phyloP scores from a whole-genome alignment of 2,329 filamentous ascomycete species.

The Monosporascus sp. region DNA sequence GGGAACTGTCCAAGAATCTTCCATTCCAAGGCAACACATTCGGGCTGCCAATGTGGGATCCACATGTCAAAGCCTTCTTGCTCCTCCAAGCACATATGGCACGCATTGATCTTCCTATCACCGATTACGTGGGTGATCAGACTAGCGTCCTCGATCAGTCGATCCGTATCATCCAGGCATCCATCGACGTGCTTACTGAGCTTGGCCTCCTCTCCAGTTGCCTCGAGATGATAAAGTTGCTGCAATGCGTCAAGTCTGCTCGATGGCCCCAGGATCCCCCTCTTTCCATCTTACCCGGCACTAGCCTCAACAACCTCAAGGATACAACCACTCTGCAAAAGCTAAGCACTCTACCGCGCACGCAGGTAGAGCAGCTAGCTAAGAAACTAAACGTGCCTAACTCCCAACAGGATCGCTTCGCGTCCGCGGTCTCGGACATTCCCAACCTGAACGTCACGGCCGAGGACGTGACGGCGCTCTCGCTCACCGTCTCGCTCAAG shows the following conservation, averaged over 20 bases:
- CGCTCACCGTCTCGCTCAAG: slow-evolving; percentile 58
- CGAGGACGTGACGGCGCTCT: slow-evolving; percentile 54
- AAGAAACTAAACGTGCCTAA: slow-evolving; percentile 46
- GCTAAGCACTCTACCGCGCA: slow-evolving; percentile 20
- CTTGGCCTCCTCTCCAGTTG: slow-evolving; percentile 76
- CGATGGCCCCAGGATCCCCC: slow-evolving; percentile 84
- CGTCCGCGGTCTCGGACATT: slow-evolving; percentile 58
- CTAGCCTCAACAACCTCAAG: slow-evolving; percentile 44
- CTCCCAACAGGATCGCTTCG: slow-evolving; percentile 41
- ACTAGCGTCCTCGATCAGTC: slow-evolving; percentile 87
- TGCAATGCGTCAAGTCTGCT: slow-evolving; percentile 90
- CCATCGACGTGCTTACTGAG: slow-evolving; percentile 89
- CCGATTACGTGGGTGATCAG: slow-evolving; percentile 95
- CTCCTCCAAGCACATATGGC: slow-evolving; percentile 94
- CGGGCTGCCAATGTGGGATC: slow-evolving; percentile 92
- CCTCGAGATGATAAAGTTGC: slow-evolving; percentile 73
- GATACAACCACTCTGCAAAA: slow-evolving; percentile 35
- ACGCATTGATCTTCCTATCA: slow-evolving; percentile 85
- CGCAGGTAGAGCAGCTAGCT: slow-evolving; percentile 35
- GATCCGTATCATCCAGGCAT: slow-evolving; percentile 93
- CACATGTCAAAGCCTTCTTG: slow-evolving; percentile 93
- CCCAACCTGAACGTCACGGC: slow-evolving; percentile 65
- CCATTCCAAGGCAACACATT: slow-evolving; percentile 58
- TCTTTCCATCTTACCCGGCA: slow-evolving; percentile 72
- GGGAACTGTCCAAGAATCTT: slow-evolving; percentile 76